Base-by-base conservation (phyloP, 495 filamentous ascomycete species). In the Neurospora cerealis region DNA sequence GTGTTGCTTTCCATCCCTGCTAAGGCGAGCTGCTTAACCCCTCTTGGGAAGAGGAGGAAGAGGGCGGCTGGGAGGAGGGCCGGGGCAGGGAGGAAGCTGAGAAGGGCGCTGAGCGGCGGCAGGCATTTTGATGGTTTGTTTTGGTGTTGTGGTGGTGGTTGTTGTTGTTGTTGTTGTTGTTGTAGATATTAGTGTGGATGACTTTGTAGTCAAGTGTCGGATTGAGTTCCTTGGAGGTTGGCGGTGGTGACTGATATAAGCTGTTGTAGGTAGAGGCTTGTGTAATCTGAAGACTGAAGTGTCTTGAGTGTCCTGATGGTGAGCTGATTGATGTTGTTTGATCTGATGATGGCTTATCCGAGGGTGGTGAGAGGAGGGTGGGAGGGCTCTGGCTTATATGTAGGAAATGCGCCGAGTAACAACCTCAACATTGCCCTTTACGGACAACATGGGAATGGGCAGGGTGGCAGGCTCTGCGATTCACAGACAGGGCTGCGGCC, bases 21-120 rank as follows among this genome's bases (percentile, higher is more conserved):
- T 17, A 7, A 48, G 24, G 42, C 39, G 15, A 38, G 38, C 48
- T 72, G 70, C 69, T 75, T 84, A 84, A 76, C 80, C 86, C 82
- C 91, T 89, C 86, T 92, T 92, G 78, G 92, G 92, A 44, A 93
- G 88, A 80, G 92, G 92, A 80, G 93, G 93, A 24, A 95, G 90
- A 84, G 93, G 93, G 74, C 93, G 88, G 84, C 90, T 93, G 44
- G 93, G 93, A 79, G 93, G 93, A 75, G 93, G 93, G 78, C 93
- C 93, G 5, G 93, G 93, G 88, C 92, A 94, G 77, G 93, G 93
- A 86, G 93, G 93, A 76, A 94, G 90, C 75, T 89, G 87, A 78
- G 89, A 89, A 71, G 91, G 87, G 78, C 89, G 89, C 83, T 92
- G 87, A 24, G 84, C 76, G 71, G 80, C 77, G 71, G 86, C 86